A percentile compares a stretch with the other conserved stretches of the same genome.
Evolutionary conservation across 495 filamentous ascomycete genomes (phyloP).

Genomic region (Jackrogersella minutella): DNA sequence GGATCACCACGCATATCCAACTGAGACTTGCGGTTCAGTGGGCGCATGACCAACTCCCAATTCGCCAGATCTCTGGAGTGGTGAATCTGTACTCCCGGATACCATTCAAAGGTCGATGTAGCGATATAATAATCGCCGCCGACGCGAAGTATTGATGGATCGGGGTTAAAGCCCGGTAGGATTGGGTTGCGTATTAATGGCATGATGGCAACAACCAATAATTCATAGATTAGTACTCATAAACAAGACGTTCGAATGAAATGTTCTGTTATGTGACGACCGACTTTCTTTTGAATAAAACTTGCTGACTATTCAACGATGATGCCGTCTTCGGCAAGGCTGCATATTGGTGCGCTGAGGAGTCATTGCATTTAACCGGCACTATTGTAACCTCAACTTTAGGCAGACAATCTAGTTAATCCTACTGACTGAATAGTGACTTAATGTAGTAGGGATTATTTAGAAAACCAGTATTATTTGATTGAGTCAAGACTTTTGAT

Average conservation of each 20-base stretch:
- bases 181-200: slow-evolving; percentile 64
- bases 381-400: slow-evolving; percentile 14
- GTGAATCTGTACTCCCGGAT: slow-evolving; percentile 66
- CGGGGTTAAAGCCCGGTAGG: slow-evolving; percentile 68
- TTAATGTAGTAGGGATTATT: background rate
- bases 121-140: slow-evolving; percentile 68
- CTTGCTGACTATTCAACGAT: background rate
- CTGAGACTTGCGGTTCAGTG: slow-evolving; percentile 65
- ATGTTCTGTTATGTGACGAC: background rate
- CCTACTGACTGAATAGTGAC: slow-evolving; percentile 25
- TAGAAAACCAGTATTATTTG: too few species aligned
- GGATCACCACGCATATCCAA: slow-evolving; percentile 67
- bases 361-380: slow-evolving; percentile 31
- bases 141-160: slow-evolving; percentile 67
- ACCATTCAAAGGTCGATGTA: slow-evolving; percentile 71
- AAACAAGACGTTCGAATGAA: background rate
- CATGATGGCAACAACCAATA: slow-evolving; percentile 42
- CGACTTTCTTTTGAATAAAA: background rate
- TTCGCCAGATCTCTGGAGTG: slow-evolving; percentile 65
- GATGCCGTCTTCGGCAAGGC: background rate
- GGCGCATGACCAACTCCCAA: slow-evolving; percentile 66
- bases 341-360: slow-evolving; percentile 29
- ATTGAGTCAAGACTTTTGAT: too few species aligned
- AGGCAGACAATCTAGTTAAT: slow-evolving; percentile 1
- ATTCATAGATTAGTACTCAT: background rate